phyloP scores from a whole-genome alignment of 331 rosid genomes.

The Rosa hybrid region DNA sequence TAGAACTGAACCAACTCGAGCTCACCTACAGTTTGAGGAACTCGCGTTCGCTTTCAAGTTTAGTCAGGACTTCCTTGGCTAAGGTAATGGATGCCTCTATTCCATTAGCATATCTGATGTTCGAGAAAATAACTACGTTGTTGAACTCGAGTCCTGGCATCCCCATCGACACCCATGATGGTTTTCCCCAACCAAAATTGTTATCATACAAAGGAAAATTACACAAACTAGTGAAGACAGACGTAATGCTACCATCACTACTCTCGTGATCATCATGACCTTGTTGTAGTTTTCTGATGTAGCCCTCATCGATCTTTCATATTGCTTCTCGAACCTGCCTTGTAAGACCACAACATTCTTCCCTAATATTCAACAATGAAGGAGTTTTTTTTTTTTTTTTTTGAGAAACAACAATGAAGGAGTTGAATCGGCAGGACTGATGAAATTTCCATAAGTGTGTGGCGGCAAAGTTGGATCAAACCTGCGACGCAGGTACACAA shows the following conservation, averaged over 20 bases:
- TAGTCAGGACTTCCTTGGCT: neutral
- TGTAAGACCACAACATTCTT: neutral
- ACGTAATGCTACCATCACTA: neutral
- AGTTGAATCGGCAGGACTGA: neutral
- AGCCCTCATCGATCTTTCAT: neutral
- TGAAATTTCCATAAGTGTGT: neutral
- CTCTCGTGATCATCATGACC: neutral
- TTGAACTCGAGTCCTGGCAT: neutral
- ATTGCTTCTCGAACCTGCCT: neutral
- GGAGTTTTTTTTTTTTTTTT: neutral
- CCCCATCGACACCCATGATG: neutral
- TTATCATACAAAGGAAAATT: neutral
- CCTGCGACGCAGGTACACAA: neutral
- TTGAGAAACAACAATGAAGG: neutral
- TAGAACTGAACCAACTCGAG: too few species aligned
- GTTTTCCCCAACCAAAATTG: neutral
- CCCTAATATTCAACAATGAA: neutral
- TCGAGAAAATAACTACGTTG: neutral
- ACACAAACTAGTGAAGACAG: neutral
- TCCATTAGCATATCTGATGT: neutral
- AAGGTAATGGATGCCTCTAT: neutral
- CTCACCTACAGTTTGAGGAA: too few species aligned
- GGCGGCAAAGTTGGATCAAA: neutral
- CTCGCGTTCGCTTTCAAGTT: neutral
- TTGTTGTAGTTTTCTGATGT: neutral